A percentile compares a stretch with the other conserved stretches of the same genome.
Conservation (phyloP, 1,284 basidiomycete species). For the Trametes sp. region DNA sequence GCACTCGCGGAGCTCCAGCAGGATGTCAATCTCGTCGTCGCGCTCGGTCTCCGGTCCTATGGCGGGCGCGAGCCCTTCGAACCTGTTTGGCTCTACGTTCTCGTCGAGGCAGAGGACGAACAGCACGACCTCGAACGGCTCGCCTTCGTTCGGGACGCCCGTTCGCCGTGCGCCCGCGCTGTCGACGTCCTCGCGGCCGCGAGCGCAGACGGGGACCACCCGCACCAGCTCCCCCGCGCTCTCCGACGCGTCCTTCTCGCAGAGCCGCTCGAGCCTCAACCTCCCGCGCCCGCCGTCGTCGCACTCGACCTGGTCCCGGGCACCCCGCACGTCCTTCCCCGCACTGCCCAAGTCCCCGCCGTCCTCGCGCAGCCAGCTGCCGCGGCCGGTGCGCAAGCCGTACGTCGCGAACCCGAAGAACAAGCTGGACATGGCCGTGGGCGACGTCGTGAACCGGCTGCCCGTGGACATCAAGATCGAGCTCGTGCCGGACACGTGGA, state of each 20-base stretch:
- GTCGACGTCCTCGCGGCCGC: slow-evolving; percentile 45
- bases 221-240: slow-evolving; percentile 64
- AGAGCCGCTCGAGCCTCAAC: slow-evolving; percentile 37
- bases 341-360: slow-evolving; percentile 51
- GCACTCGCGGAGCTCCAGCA: slow-evolving; percentile 53
- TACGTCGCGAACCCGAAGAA: slow-evolving; percentile 89
- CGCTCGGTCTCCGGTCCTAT: slow-evolving; percentile 65
- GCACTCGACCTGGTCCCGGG: slow-evolving; percentile 70
- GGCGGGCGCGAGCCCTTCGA: slow-evolving; percentile 37
- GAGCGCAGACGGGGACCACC: slow-evolving; percentile 48
- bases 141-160: slow-evolving; percentile 44
- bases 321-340: slow-evolving; percentile 66
- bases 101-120: slow-evolving; percentile 81
- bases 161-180: slow-evolving; percentile 40
- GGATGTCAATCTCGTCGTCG: slow-evolving; percentile 53
- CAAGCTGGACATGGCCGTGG: slow-evolving; percentile 92
- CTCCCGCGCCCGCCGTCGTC: slow-evolving; percentile 46
- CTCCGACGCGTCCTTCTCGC: slow-evolving; percentile 53
- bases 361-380: slow-evolving; percentile 48
- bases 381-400: slow-evolving; percentile 56
- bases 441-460: slow-evolving; percentile 88
- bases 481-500: slow-evolving; percentile 85
- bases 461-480: slow-evolving; percentile 87
- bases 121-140: slow-evolving; percentile 57
- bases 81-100: slow-evolving; percentile 70